Evolutionary conservation across 2,329 filamentous ascomycete genomes (phyloP).

Genomic region (Thermochaetoides dissita): DNA sequence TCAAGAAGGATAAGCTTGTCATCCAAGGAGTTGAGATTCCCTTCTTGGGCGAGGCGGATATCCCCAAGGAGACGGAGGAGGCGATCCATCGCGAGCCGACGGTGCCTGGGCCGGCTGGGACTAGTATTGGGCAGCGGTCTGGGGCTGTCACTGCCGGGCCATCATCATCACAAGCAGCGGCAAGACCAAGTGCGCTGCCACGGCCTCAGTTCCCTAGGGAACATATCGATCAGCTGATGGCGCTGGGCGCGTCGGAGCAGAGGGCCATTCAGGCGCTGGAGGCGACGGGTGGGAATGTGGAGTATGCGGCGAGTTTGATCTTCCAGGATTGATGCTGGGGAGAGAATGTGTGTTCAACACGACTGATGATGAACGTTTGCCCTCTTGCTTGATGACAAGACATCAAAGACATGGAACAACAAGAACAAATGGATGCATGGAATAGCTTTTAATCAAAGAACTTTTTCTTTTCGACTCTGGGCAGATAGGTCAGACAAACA

Average conservation of each 20-base stretch:
- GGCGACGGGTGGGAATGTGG: conserved; percentile 72
- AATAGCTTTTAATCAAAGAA: too few species aligned
- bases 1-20: conserved; percentile 68
- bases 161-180: conserved; percentile 6
- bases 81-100: conserved; percentile 66
- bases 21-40: conserved; percentile 80
- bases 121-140: conserved; percentile 68
- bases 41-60: conserved; percentile 85
- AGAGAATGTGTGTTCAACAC: neutral
- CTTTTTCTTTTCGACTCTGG: too few species aligned
- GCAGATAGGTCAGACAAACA: too few species aligned
- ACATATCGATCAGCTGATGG: conserved; percentile 60
- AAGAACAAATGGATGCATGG: too few species aligned
- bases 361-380: too few species aligned
- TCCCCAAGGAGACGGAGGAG: conserved; percentile 71
- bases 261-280: conserved; percentile 70
- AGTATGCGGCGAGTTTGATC: conserved; percentile 73
- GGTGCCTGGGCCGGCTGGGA: conserved; percentile 74
- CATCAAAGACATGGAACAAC: too few species aligned
- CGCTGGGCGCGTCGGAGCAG: conserved; percentile 62
- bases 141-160: conserved; percentile 37
- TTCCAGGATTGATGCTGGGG: conserved; percentile 33
- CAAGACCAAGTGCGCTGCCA: conserved; percentile 17
- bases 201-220: conserved; percentile 38
- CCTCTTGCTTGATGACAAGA: too few species aligned